Evolutionary conservation across 176 grass and related monocot species (phyloP).

Genomic region (Zea luxurians): DNA sequence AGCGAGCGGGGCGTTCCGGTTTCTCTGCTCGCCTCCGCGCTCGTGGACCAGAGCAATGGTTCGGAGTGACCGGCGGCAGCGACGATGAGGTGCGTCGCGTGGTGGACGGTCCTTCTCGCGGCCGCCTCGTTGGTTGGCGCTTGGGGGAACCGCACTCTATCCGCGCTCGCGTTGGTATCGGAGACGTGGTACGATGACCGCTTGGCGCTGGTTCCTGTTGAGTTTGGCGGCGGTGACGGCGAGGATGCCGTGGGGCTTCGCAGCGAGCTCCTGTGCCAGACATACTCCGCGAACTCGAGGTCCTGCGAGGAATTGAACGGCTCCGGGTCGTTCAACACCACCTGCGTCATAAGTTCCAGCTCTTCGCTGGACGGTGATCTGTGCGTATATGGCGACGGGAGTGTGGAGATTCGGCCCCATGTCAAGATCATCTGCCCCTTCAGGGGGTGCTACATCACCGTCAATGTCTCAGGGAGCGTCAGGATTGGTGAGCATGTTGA

Average conservation of each 20-base stretch:
- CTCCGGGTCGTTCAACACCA: constrained; percentile 63
- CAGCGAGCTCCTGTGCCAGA: constrained; percentile 26
- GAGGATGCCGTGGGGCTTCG: neutral
- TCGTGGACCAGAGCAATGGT: constrained; percentile 27
- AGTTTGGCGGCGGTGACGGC: neutral
- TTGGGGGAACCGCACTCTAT: neutral
- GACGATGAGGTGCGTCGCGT: neutral
- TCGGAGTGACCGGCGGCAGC: neutral
- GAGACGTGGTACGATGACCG: neutral
- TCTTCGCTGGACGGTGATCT: constrained; percentile 43
- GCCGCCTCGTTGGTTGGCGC: neutral
- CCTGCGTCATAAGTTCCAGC: constrained; percentile 66
- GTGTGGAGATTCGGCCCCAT: constrained; percentile 45
- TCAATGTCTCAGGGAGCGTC: constrained; percentile 68
- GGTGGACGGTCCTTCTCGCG: constrained; percentile 35
- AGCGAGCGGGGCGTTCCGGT: neutral
- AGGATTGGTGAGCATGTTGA: constrained; percentile 37
- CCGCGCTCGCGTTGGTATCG: neutral
- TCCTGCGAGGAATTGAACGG: constrained; percentile 79
- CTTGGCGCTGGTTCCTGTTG: neutral
- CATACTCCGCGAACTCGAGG: constrained; percentile 40
- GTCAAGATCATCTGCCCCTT: constrained; percentile 55
- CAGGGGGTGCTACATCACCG: constrained; percentile 56
- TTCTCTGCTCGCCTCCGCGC: neutral
- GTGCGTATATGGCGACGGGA: constrained; percentile 66